Evolutionary conservation across 768 basidiomycete genomes (phyloP).

Genomic region (Agrocybe pediades): DNA sequence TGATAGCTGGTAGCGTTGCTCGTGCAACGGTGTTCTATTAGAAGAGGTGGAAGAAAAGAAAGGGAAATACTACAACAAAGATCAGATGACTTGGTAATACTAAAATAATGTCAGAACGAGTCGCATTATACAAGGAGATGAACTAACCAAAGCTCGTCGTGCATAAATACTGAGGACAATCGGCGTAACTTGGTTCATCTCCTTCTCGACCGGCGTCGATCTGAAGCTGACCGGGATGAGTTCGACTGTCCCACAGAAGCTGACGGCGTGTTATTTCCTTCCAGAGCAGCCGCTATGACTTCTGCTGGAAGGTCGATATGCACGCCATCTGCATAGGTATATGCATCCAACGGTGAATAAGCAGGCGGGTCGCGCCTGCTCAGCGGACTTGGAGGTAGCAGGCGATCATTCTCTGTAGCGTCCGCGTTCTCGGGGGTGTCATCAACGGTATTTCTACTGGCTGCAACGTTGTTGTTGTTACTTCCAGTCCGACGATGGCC

Average conservation of each 20-base stretch:
- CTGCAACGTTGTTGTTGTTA: constrained; percentile 15
- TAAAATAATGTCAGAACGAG: constrained; percentile 6
- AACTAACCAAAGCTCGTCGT: constrained; percentile 29
- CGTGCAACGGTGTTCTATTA: constrained; percentile 18
- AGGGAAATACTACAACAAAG: constrained; percentile 11
- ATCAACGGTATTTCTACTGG: too few species aligned
- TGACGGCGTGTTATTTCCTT: constrained; percentile 66
- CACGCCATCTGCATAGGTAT: constrained; percentile 83
- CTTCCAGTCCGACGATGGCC: constrained; percentile 41
- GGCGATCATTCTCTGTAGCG: constrained; percentile 31
- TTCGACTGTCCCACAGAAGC: constrained; percentile 55
- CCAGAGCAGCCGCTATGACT: constrained; percentile 86
- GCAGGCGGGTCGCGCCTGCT: constrained; percentile 76
- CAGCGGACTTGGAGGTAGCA: constrained; percentile 30
- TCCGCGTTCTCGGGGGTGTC: constrained; percentile 8
- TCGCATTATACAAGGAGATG: constrained; percentile 7
- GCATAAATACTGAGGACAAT: constrained; percentile 23
- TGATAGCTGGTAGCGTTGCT: constrained; percentile 5
- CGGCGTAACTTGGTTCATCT: constrained; percentile 30
- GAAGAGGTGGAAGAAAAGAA: constrained; percentile 2
- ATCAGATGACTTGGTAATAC: constrained; percentile 21
- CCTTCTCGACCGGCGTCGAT: constrained; percentile 61
- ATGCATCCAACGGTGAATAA: constrained; percentile 89
- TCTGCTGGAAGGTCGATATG: constrained; percentile 92
- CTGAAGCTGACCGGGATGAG: constrained; percentile 38